These are phyloP conservation scores for Pyrus betulifolia DNA, from an alignment of 306 rosid species.

Conservation along the genomic window DNA sequence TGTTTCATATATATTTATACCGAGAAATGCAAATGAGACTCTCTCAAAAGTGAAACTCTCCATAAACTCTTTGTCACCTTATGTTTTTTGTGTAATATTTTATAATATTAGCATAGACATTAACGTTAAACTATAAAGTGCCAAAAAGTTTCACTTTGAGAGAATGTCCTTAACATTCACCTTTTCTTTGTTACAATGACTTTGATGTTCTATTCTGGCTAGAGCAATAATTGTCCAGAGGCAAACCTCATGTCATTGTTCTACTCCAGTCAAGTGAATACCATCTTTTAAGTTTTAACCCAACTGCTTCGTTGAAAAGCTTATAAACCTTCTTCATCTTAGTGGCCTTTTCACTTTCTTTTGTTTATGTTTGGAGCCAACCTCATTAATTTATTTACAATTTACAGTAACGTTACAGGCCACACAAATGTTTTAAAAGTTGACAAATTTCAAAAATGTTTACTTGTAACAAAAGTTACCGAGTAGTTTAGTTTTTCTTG, in stretches of 20 bases:
- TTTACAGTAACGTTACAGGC: background rate
- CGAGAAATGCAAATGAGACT: too few species aligned
- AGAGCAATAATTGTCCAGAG: background rate
- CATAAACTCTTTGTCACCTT: too few species aligned
- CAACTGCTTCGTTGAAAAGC: background rate
- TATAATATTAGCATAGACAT: too few species aligned
- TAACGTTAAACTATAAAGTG: too few species aligned
- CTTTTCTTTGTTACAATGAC: too few species aligned
- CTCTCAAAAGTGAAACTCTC: too few species aligned
- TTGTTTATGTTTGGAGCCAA: background rate
- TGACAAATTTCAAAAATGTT: background rate
- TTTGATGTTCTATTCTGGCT: background rate
- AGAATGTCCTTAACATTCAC: too few species aligned
- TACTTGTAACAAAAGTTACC: background rate
- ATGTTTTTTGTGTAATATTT: too few species aligned
- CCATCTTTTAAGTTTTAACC: background rate
- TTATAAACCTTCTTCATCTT: background rate
- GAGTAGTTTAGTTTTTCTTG: background rate
- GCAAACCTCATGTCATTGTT: background rate
- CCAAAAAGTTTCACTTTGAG: rapidly evolving
- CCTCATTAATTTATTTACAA: background rate
- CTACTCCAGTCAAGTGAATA: background rate
- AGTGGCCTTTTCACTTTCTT: background rate
- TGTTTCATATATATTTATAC: too few species aligned
- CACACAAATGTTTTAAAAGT: background rate